Evolutionary conservation across 805 yeast genomes (phyloP), one percentile per base, ranked within the genome.

Genomic region (Candida gorgasii): DNA sequence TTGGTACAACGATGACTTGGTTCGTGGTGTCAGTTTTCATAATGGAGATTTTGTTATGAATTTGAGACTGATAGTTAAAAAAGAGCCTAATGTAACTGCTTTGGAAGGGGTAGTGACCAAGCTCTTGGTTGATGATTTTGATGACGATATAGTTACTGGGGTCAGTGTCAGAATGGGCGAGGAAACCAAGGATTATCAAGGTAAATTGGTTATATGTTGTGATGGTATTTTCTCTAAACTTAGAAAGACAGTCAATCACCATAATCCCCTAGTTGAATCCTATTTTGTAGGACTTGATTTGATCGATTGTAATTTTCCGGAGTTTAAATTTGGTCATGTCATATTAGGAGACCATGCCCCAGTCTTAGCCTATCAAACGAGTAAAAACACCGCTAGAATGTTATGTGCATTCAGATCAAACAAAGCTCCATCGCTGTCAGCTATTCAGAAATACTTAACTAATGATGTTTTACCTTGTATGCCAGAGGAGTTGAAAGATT

Each of bases 221-320:
- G 99, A 93, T 63, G 99, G 99, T 46, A 90, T 92, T 44, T 89
- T 88, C 58, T 90, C 97, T 44, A 89, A 84, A 63, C 89, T 92
- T 71, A 78, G 99, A 61, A 86, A 80, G 60, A 84, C 82, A 45
- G 73, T 86, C 37, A 69, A 79, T 15, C 63, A 74, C n/a, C 71
- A 73, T 23, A 73, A 76, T 16, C 95, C 98, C 9, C 54, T 61
- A 0, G 77, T 87, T 15, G 86, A 82, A 15, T 88, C 96, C 7
- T 86, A 92, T 57, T 93, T 93, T 62, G 84, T 89, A 15, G 98
- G 96, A 3, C 67, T 93, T 53, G 79, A 85, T 37, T 71, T 93
- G 48, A 71, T 75, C 48, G 70, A 92, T 59, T 90, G 96, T 6
- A 70, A 71, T n/a, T 63, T 89, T 42, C 96, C 97, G 5, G 71